A percentile compares a stretch with the other conserved stretches of the same genome.
phyloP scores from a whole-genome alignment of 2,329 filamentous ascomycete genomes.

The Atkinsonella hypoxylon region DNA sequence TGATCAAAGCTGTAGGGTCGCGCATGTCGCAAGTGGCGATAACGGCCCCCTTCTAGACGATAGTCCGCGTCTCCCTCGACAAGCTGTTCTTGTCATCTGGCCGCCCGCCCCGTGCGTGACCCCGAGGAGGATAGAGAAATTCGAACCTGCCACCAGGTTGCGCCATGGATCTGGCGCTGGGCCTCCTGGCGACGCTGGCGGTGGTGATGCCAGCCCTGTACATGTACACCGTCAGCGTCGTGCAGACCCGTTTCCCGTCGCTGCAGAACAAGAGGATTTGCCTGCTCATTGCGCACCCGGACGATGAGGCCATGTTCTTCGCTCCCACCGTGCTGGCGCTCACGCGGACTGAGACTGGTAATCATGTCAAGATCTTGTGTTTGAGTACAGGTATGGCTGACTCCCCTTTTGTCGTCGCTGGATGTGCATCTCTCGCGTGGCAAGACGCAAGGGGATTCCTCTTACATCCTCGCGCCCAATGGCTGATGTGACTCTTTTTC shows the following conservation, averaged over 20 bases:
- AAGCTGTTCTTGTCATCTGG: too few relatives aligned
- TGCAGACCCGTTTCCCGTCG: constrained; percentile 45
- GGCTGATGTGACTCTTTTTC: too few relatives aligned
- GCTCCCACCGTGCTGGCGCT: constrained; percentile 78
- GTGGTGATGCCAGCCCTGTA: constrained; percentile 24
- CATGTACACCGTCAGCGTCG: constrained; percentile 36
- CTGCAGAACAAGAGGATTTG: constrained; percentile 77
- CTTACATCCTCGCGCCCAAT: too few relatives aligned
- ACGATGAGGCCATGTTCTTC: constrained; percentile 99
- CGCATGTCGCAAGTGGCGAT: too few relatives aligned
- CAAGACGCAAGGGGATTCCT: too few relatives aligned
- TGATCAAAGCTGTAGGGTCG: too few relatives aligned
- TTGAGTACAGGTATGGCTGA: constrained; percentile 58
- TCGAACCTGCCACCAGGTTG: not conserved
- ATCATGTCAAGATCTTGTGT: constrained; percentile 90
- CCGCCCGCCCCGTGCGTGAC: too few relatives aligned
- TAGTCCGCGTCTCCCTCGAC: too few relatives aligned
- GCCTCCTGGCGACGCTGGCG: constrained; percentile 5
- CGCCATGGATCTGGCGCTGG: constrained; percentile 7
- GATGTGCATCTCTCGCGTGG: not conserved
- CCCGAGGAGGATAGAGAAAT: too few relatives aligned
- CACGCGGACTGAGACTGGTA: constrained; percentile 65
- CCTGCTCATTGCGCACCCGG: constrained; percentile 89
- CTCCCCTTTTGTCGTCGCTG: not conserved
- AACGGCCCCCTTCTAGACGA: too few relatives aligned